Conservation (phyloP, 2,329 filamentous ascomycete species). For the Fusarium compactum region DNA sequence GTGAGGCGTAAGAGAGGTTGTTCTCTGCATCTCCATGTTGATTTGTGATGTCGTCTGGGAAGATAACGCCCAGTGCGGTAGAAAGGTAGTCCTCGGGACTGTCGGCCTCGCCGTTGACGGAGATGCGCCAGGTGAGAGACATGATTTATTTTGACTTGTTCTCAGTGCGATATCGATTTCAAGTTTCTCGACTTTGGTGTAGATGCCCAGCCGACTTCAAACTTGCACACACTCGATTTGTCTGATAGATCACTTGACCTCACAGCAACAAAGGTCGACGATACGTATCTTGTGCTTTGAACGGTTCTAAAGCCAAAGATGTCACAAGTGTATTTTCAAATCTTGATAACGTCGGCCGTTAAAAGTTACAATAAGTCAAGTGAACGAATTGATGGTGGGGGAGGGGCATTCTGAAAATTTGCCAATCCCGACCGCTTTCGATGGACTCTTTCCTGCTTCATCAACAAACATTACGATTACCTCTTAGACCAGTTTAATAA, state of each 20-base stretch:
- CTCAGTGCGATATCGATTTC: background rate
- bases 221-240: background rate
- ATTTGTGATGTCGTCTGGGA: constrained; percentile 75
- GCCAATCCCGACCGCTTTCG: constrained; percentile 37
- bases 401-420: constrained; percentile 29
- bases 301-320: background rate
- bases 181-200: background rate
- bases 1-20: constrained; percentile 69
- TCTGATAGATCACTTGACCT: constrained; percentile 17
- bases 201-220: constrained; percentile 10
- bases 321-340: background rate
- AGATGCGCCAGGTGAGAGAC: constrained; percentile 57
- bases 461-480: background rate
- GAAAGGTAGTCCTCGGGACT: constrained; percentile 71
- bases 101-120: constrained; percentile 41
- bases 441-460: background rate
- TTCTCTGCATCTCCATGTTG: constrained; percentile 73
- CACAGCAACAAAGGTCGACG: background rate
- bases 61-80: constrained; percentile 71
- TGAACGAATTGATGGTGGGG: constrained; percentile 18
- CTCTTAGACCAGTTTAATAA: background rate
- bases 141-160: constrained; percentile 49
- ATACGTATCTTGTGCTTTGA: background rate
- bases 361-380: background rate
- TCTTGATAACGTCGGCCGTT: background rate